Conservation (phyloP, 2,329 filamentous ascomycete species). For the Albophoma yamanashiensis region DNA sequence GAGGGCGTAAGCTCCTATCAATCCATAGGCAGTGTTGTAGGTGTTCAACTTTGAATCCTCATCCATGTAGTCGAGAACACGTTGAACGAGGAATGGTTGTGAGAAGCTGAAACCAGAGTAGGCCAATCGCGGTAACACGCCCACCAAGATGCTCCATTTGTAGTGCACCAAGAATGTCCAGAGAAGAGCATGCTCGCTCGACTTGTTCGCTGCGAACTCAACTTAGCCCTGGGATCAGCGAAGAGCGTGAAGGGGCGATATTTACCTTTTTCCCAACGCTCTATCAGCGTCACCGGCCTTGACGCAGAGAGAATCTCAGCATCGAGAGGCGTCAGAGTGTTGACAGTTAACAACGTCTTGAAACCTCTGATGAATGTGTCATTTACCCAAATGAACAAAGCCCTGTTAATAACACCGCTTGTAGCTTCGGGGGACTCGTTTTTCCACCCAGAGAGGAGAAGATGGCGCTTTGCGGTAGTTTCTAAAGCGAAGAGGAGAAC, state of each 20-base stretch:
- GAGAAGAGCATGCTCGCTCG: constrained; percentile 11
- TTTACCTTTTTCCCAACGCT: constrained; percentile 6
- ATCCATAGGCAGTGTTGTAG: constrained; percentile 21
- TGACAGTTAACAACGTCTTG: constrained; percentile 10
- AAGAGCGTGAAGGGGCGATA: background rate
- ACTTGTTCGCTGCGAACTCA: constrained; percentile 7
- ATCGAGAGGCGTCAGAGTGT: constrained; percentile 7
- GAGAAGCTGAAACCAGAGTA: constrained; percentile 27
- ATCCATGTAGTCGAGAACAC: constrained; percentile 18
- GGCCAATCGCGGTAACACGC: constrained; percentile 22
- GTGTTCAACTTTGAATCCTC: constrained; percentile 12
- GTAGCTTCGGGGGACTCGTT: constrained; percentile 17
- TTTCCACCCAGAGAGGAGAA: constrained; percentile 9
- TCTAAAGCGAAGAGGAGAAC: constrained; percentile 17
- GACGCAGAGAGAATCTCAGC: constrained; percentile 7
- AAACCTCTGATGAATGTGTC: constrained; percentile 15
- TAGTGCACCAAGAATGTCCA: constrained; percentile 13
- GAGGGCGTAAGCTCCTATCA: constrained; percentile 26
- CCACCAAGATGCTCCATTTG: constrained; percentile 15
- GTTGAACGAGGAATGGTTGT: constrained; percentile 31
- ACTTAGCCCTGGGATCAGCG: background rate
- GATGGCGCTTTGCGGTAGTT: constrained; percentile 14
- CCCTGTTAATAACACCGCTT: constrained; percentile 16
- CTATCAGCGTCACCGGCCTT: constrained; percentile 4
- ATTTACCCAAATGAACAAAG: constrained; percentile 22